These are phyloP conservation scores for Penicillium silybi DNA, from an alignment of 495 filamentous ascomycete species.

Conservation along the genomic window DNA sequence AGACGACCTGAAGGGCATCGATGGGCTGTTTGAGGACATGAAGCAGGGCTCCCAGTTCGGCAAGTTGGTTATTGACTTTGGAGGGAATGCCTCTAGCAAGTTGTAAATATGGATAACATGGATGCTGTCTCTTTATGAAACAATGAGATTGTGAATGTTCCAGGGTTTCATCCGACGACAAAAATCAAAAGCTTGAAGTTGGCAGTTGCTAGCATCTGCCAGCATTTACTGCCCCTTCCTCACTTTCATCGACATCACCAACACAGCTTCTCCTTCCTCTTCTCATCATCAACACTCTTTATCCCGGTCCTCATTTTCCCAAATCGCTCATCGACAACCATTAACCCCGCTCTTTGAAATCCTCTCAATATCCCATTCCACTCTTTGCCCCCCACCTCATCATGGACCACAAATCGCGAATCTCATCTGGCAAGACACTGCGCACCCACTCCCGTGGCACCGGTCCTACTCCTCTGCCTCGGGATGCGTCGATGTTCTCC, in stretches of 20 bases:
- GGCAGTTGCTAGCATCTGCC: background rate
- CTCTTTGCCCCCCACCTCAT: background rate
- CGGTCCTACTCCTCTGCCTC: background rate
- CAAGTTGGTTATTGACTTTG: slow-evolving; percentile 64
- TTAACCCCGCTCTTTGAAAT: background rate
- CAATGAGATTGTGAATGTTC: background rate
- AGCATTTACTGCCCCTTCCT: background rate
- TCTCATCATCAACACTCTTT: background rate
- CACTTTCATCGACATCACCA: background rate
- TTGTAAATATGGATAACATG: slow-evolving; percentile 24
- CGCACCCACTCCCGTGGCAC: background rate
- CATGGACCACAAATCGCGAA: background rate
- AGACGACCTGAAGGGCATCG: slow-evolving; percentile 60
- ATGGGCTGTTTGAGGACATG: slow-evolving; percentile 71
- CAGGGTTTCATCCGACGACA: background rate
- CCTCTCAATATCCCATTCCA: background rate
- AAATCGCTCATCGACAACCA: background rate
- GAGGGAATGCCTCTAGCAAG: slow-evolving; percentile 37
- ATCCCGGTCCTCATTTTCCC: background rate
- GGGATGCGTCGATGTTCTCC: background rate
- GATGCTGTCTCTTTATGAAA: background rate
- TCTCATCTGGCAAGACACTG: background rate
- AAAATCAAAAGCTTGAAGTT: background rate
- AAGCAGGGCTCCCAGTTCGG: slow-evolving; percentile 72
- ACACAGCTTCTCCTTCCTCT: background rate